Evolutionary conservation across 208 protist genomes (phyloP).

Genomic region (Strigomonas culicis): DNA sequence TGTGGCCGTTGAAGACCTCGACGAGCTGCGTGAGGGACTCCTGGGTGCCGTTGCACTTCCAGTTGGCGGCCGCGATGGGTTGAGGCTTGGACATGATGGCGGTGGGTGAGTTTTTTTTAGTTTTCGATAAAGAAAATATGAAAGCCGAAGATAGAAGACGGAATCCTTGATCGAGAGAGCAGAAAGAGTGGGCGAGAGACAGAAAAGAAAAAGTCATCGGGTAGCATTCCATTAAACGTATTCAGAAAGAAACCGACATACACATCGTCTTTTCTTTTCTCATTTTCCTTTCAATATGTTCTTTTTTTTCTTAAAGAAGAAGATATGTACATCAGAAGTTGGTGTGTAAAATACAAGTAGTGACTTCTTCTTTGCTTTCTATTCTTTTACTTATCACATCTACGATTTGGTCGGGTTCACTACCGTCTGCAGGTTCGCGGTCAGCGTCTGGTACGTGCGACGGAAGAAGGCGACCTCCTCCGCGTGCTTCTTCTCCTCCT

Average conservation of each 20-base stretch:
- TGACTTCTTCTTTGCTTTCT: too few species aligned
- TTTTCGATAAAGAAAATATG: slow-evolving; percentile 14
- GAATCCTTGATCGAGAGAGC: neutral
- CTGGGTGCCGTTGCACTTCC: slow-evolving; percentile 93
- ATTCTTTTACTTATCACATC: neutral
- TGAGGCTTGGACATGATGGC: slow-evolving; percentile 74
- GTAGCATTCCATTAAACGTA: too few species aligned
- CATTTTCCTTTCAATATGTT: slow-evolving; percentile 6
- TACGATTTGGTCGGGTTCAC: slow-evolving; percentile 81
- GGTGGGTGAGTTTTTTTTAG: neutral
- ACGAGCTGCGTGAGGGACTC: slow-evolving; percentile 73
- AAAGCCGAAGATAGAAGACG: too few species aligned
- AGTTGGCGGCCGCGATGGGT: slow-evolving; percentile 93
- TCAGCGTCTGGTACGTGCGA: slow-evolving; percentile 94
- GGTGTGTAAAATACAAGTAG: neutral
- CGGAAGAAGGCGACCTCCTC: slow-evolving; percentile 97
- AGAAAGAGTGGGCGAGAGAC: neutral
- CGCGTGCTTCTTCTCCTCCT: slow-evolving; percentile 93
- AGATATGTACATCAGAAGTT: neutral
- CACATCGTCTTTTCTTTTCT: slow-evolving; percentile 19
- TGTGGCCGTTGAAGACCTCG: slow-evolving; percentile 59
- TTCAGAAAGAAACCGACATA: slow-evolving; percentile 1
- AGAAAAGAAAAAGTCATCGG: slow-evolving; percentile 9
- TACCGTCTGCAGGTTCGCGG: slow-evolving; percentile 88
- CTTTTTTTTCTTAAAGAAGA: neutral